Base-by-base conservation (phyloP, 164 flowering plant species). In the Piper longum region DNA sequence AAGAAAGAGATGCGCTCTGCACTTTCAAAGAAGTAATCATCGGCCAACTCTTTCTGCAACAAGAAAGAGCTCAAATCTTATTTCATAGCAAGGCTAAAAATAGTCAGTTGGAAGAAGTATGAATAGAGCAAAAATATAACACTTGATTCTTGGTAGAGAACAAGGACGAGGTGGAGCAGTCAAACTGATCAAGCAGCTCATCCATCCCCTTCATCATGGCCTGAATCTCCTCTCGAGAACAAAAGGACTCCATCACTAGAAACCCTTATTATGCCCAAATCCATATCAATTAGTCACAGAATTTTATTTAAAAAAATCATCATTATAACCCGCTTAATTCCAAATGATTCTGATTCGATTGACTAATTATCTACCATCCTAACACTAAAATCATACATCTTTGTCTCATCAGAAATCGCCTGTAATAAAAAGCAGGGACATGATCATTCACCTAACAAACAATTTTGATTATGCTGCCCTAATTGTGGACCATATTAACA, bases 141-240 rank as follows among this genome's bases (percentile, higher is more conserved):
- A 84, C 99, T 85, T 93, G 97, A 66, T 87, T 85, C 58, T 69
- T 90, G 70, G 95, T 78, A 60, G 99, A 93, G 82, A 93, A 90
- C 42, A 93, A 69, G 6, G 96, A 85, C 57, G 84, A 71, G 51
- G 74, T 68, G 68, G 62, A 57, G 63, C 68, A 70, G 63, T 93
- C 97, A 63, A 88, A 93, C 0, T 67, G 80, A 19, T 84, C 70
- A 26, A 93, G 87, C 69, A 93, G 75, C 44, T 79, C 59, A 11
- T 74, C 87, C 86, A 88, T 90, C 66, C 85, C 80, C 62, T 75
- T 78, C 74, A 76, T 79, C 89, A 93, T 74, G 41, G 69, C 70
- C 9, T 80, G 72, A 13, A 90, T 73, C 66, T 93, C 96, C 62
- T 82, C 86, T 9, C 71, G 60, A 58, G 79, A 77, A 7, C 90